Percentiles rank a stretch among this genome's conserved stretches.
Conservation (phyloP, 2,329 filamentous ascomycete species). For the Cryphonectria carpinicola region DNA sequence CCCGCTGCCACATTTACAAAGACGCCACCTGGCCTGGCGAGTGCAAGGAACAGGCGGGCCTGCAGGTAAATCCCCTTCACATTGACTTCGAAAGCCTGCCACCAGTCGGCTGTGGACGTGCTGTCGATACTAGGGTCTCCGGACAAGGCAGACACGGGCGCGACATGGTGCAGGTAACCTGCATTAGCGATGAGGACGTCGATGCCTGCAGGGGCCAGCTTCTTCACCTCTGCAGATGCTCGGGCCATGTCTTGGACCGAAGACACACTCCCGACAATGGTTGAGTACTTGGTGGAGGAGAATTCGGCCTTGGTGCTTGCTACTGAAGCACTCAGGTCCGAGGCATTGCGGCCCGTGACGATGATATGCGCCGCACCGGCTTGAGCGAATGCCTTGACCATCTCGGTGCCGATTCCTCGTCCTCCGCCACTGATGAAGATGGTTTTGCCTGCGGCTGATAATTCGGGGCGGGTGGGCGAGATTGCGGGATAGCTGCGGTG, state of each 20-base stretch:
- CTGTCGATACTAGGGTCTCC: constrained; percentile 19
- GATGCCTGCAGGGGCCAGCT: constrained; percentile 23
- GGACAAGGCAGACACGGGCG: constrained; percentile 26
- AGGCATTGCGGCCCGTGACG: constrained; percentile 42
- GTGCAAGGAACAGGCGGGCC: constrained; percentile 31
- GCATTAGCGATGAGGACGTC: constrained; percentile 39
- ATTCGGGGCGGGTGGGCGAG: constrained; percentile 32
- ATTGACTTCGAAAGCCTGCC: constrained; percentile 35
- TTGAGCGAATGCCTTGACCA: constrained; percentile 53
- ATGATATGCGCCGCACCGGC: constrained; percentile 58
- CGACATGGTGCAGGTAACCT: constrained; percentile 31
- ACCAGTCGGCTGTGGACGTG: constrained; percentile 31
- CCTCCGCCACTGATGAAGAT: constrained; percentile 55
- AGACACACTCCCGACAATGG: constrained; percentile 31
- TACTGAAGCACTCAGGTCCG: constrained; percentile 31
- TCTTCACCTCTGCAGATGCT: constrained; percentile 20
- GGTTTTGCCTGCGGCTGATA: constrained; percentile 45
- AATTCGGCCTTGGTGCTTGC: not conserved
- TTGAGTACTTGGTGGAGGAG: constrained; percentile 25
- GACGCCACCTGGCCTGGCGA: constrained; percentile 27
- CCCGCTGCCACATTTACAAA: constrained; percentile 35
- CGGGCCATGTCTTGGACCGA: constrained; percentile 21
- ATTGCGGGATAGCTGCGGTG: constrained; percentile 35
- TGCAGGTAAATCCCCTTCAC: constrained; percentile 33
- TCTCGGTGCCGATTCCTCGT: constrained; percentile 54